Conservation (phyloP, 1,284 basidiomycete genomes). For the Moesziomyces globuligerus region DNA sequence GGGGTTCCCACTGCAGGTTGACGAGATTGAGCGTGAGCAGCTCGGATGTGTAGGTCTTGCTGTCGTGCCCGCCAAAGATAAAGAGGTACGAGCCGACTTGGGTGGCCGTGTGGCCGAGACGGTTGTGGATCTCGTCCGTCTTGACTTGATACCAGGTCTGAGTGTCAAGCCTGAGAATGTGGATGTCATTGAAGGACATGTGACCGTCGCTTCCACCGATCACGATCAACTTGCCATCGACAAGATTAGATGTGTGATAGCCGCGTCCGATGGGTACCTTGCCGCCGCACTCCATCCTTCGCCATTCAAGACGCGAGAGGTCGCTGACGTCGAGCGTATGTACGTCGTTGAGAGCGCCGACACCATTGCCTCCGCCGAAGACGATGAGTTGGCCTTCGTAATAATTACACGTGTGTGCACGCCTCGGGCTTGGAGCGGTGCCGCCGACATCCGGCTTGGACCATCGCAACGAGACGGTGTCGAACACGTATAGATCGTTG, state of each 20-base stretch:
- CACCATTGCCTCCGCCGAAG: slow-evolving; percentile 91
- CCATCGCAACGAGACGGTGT: slow-evolving; percentile 71
- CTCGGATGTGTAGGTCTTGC: slow-evolving; percentile 79
- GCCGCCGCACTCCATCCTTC: slow-evolving; percentile 53
- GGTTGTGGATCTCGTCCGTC: slow-evolving; percentile 62
- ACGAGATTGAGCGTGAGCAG: slow-evolving; percentile 85
- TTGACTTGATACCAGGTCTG: slow-evolving; percentile 44
- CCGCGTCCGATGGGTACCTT: slow-evolving; percentile 75
- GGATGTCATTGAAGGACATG: slow-evolving; percentile 83
- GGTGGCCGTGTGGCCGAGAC: slow-evolving; percentile 85
- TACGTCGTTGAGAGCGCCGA: slow-evolving; percentile 86
- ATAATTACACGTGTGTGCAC: slow-evolving; percentile 85
- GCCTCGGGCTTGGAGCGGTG: slow-evolving; percentile 74
- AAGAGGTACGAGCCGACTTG: slow-evolving; percentile 94
- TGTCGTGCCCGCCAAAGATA: slow-evolving; percentile 87
- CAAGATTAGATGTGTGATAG: slow-evolving; percentile 88
- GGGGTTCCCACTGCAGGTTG: slow-evolving; percentile 75
- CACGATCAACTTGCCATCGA: slow-evolving; percentile 84
- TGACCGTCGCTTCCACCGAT: slow-evolving; percentile 75
- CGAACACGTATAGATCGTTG: slow-evolving; percentile 80
- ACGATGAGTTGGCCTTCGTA: slow-evolving; percentile 81
- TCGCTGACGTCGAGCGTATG: slow-evolving; percentile 82
- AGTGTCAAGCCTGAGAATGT: slow-evolving; percentile 77
- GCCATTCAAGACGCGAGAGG: slow-evolving; percentile 76
- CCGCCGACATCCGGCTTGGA: slow-evolving; percentile 49